Evolutionary conservation across 2,329 filamentous ascomycete species (phyloP).

Genomic region (Colletotrichum lentis): DNA sequence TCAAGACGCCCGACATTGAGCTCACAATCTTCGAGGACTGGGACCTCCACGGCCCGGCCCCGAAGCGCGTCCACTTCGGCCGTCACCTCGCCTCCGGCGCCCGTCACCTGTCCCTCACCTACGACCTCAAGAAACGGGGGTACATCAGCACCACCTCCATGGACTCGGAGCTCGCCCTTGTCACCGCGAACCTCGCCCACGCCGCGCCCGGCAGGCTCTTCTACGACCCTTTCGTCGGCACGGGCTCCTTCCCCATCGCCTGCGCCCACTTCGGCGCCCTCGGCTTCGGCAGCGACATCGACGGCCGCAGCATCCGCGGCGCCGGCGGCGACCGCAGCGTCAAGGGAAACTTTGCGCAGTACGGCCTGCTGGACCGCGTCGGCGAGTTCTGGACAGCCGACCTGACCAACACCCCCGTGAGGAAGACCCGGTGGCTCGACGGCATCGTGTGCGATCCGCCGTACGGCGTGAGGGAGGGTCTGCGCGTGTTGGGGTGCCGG

Average conservation of each 20-base stretch:
- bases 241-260: conserved; percentile 89
- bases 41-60: conserved; percentile 61
- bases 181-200: conserved; percentile 90
- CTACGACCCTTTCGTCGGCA: conserved; percentile 96
- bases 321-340: conserved; percentile 62
- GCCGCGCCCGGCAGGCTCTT: conserved; percentile 85
- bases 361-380: conserved; percentile 71
- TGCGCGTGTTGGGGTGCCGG: conserved; percentile 83
- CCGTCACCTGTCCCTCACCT: conserved; percentile 73
- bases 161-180: conserved; percentile 90
- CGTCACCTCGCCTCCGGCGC: conserved; percentile 73
- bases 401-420: conserved; percentile 84
- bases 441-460: conserved; percentile 95
- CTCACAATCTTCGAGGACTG: conserved; percentile 89
- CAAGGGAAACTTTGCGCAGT: conserved; percentile 83
- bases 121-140: conserved; percentile 88
- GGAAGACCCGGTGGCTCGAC: conserved; percentile 71
- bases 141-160: conserved; percentile 98
- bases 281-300: conserved; percentile 89
- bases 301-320: conserved; percentile 86
- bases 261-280: conserved; percentile 89
- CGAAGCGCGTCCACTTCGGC: conserved; percentile 69
- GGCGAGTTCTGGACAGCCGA: conserved; percentile 86
- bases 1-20: conserved; percentile 76
- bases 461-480: conserved; percentile 91